Base-by-base conservation (phyloP, 2,329 filamentous ascomycete species). In the Ceratocystis variospora region DNA sequence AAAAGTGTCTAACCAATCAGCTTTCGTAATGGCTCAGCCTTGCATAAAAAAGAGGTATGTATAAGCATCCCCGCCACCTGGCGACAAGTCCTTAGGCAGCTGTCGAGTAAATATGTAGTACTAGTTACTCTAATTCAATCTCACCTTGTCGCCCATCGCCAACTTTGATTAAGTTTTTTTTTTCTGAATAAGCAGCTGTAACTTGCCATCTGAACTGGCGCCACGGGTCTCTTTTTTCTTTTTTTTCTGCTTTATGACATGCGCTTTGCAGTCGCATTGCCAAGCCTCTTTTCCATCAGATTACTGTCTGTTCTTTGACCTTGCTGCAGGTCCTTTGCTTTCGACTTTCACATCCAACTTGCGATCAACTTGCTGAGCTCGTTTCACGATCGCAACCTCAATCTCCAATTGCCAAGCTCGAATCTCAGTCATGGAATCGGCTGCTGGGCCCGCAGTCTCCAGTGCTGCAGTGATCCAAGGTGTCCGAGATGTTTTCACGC, bases 401-500 rank as follows among this genome's bases (percentile, higher is more conserved):
- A 57, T 12, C n/a, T 28, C 53, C 28, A 19, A 22, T 25, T 3
- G n/a, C n/a, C 15, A 28, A 57, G 53, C 53, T 25, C 15, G 22
- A 17, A 3, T 22, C n/a, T 6, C 0, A 6, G 25, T 12, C 45
- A 64, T 64, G 62, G 15, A 28, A 28, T n/a, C 46, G n/a, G 45
- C 62, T 10, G 17, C 19, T 41, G 62, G 15, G 7, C 28, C 48
- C 8, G 8, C 76, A 61, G 79, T 77, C 70, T 76, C 80, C 67
- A 79, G 80, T 69, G 76, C 85, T 61, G 74, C 78, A 63, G 79
- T 80, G 63, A 83, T 87, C 64, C 77, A 77, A 53, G 75, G 78
- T 31, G 84, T 87, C 70, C 77, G 75, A 45, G 71, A 73, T 31
- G 77, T 87, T 28, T 77, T 90, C 41, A 75, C 79, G 50, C 75